Base-by-base conservation (phyloP, 805 yeast genomes). In the Lachancea fermentati region DNA sequence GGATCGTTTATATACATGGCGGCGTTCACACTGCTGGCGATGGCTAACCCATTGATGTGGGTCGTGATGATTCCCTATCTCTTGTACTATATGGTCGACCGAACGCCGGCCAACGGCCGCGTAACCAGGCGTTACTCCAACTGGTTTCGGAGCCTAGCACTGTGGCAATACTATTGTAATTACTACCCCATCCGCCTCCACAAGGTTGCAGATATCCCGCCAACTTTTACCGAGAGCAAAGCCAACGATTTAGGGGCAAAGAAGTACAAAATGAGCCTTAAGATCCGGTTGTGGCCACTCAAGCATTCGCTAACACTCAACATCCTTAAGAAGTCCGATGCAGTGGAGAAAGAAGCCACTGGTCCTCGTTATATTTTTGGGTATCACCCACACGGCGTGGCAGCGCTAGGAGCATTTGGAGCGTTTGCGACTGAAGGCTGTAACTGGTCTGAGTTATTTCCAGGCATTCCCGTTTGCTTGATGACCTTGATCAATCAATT, bases 321-420 rank as follows among this genome's bases (percentile, higher is more conserved):
- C 32, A 39, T 35, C 16, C 22, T 33, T 17, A 38, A 43, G 36
- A 32, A 28, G 24, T 8, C 24, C 22, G 40, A 45, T 43, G 24
- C 54, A 39, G 34, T 30, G 60, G 59, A 36, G 51, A 54, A 32
- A 62, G 71, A 36, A 63, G 43, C 47, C 11, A 49, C 77, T 3
- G 91, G 87, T 0, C 89, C 86, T 2, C 67, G 82, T 28, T 91
- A 93, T 60, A 76, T 91, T 2, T 91, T 91, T 63, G 95, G 96
- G 0, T 81, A 86, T 55, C 97, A 89, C 61, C 98, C 98, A 0
- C 98, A 93, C 60, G 98, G 98, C 0, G 89, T 91, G 12, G 88
- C 89, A 9, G 85, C 95, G 1, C 72, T 89, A 74, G 96, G 97
- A 2, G 89, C 82, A 1, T 79, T 89, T 58, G 95, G 95, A 1